phyloP scores from a whole-genome alignment of 768 basidiomycete species.

The Tephrocybe sp. region DNA sequence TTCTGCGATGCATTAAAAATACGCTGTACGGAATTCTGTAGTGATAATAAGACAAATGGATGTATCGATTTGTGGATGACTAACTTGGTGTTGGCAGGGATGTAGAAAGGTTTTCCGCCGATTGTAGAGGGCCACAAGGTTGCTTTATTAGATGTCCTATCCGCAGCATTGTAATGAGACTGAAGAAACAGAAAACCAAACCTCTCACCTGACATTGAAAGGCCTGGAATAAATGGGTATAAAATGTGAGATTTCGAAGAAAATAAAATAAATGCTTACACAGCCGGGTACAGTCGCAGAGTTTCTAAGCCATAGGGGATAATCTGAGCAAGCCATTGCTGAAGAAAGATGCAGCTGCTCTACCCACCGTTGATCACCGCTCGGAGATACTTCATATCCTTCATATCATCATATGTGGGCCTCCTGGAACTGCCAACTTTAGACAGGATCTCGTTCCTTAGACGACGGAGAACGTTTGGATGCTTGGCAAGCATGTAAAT shows the following conservation, averaged over 20 bases:
- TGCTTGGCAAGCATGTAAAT: constrained; percentile 43
- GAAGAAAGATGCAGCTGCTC: not conserved
- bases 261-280: constrained; percentile 21
- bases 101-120: constrained; percentile 31
- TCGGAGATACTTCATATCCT: constrained; percentile 42
- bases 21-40: constrained; percentile 24
- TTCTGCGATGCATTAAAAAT: constrained; percentile 38
- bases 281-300: constrained; percentile 36
- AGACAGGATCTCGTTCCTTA: constrained; percentile 39
- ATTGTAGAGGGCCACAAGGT: constrained; percentile 26
- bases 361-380: constrained; percentile 34
- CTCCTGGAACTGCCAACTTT: constrained; percentile 32
- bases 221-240: constrained; percentile 16
- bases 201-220: constrained; percentile 24
- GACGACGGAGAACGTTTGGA: constrained; percentile 34
- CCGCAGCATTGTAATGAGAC: not conserved
- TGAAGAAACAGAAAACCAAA: not conserved
- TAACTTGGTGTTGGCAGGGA: constrained; percentile 31
- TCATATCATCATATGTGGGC: constrained; percentile 43
- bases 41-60: constrained; percentile 14
- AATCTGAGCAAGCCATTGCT: not conserved
- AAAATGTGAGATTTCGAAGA: not conserved
- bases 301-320: constrained; percentile 29
- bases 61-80: not conserved
- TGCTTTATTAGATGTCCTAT: constrained; percentile 22